These are phyloP conservation scores for Flaveria sonorensis DNA, from an alignment of 129 eudicot species.

Conservation along the genomic window DNA sequence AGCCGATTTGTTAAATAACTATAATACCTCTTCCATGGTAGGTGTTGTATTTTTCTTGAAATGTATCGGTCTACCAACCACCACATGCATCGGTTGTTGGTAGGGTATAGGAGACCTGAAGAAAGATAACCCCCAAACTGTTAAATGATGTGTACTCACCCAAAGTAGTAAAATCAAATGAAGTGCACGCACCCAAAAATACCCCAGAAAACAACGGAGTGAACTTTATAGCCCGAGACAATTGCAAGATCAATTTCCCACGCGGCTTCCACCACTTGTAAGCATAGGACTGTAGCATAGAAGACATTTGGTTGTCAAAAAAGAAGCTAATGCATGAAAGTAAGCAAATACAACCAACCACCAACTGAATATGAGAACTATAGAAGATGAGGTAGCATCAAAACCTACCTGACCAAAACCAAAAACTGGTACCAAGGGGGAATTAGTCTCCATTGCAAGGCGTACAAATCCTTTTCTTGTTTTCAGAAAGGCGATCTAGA, in stretches of 20 bases:
- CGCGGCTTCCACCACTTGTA: conserved; percentile 99
- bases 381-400: neutral
- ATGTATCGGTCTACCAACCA: conserved; percentile 85
- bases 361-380: neutral
- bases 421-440: conserved; percentile 92
- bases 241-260: conserved; percentile 56
- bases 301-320: conserved; percentile 22
- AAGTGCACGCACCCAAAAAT: conserved; percentile 67
- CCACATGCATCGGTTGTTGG: conserved; percentile 78
- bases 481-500: conserved; percentile 66
- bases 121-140: neutral
- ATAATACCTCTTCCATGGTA: conserved; percentile 74
- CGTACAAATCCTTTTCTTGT: conserved; percentile 86
- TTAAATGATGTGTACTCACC: neutral
- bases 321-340: conserved; percentile 6
- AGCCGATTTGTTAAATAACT: neutral
- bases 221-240: conserved; percentile 78
- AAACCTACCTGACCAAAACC: conserved; percentile 83
- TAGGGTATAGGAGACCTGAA: conserved; percentile 80
- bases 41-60: conserved; percentile 64
- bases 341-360: conserved; percentile 11
- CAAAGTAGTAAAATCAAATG: conserved; percentile 6
- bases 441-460: conserved; percentile 79
- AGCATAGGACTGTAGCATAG: conserved; percentile 61
- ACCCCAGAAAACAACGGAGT: conserved; percentile 93